phyloP scores from a whole-genome alignment of 257 asterid genomes.

The Eucommia ulmoides region DNA sequence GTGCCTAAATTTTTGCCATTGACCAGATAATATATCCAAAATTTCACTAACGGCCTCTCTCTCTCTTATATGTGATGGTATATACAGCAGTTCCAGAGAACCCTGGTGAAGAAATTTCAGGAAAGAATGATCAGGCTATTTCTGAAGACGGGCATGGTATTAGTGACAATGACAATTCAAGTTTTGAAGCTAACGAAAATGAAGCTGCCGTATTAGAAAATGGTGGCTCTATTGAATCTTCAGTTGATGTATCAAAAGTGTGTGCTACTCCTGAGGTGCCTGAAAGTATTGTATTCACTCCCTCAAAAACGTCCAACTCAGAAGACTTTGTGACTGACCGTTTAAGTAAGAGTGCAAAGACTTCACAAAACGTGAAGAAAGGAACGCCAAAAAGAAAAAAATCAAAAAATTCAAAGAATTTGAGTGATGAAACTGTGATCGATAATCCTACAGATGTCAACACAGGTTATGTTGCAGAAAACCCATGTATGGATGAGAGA shows the following conservation, averaged over 20 bases:
- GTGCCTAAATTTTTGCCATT: too few relatives aligned
- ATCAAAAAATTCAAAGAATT: not conserved
- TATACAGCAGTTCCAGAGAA: conserved; percentile 5
- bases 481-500: not conserved
- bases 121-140: conserved; percentile 4
- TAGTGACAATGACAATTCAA: not conserved
- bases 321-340: not conserved
- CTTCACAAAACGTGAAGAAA: not conserved
- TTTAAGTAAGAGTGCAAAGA: not conserved
- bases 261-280: not conserved
- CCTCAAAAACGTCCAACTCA: not conserved
- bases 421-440: not conserved
- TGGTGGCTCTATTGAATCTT: not conserved
- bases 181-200: not conserved
- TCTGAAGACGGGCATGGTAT: conserved; percentile 1
- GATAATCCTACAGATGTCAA: not conserved
- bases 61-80: conserved; percentile 2
- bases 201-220: not conserved
- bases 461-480: not conserved
- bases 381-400: not conserved
- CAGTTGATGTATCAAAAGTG: not conserved
- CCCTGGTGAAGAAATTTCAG: not conserved
- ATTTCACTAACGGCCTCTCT: conserved; percentile 5
- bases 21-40: too few relatives aligned
- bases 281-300: not conserved